phyloP scores from a whole-genome alignment of 352 stramenopile species.

The Phytopythium kandeliae region DNA sequence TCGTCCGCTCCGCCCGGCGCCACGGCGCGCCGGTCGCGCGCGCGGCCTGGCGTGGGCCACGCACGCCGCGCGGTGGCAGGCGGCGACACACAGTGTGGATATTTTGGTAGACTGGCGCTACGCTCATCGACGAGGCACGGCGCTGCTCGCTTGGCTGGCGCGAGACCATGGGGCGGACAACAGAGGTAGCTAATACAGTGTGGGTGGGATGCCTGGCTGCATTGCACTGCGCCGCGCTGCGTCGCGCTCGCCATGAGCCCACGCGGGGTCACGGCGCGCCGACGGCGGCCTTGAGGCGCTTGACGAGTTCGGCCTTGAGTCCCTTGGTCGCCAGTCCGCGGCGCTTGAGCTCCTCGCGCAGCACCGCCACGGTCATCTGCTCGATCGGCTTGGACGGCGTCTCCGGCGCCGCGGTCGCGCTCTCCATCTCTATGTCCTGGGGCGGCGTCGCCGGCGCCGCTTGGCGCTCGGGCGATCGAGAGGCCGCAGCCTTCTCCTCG shows the following conservation, averaged over 20 bases:
- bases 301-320: conserved; percentile 76
- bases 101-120: conserved; percentile 7
- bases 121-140: conserved; percentile 2
- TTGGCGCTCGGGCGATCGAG: conserved; percentile 8
- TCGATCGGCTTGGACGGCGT: conserved; percentile 69
- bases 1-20: not conserved
- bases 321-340: conserved; percentile 73
- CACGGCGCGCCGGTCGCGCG: not conserved
- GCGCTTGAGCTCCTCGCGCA: conserved; percentile 74
- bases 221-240: too few species aligned
- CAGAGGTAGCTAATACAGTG: conserved; percentile 7
- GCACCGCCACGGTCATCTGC: conserved; percentile 65
- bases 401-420: conserved; percentile 31
- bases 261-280: conserved; percentile 33
- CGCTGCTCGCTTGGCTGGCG: not conserved
- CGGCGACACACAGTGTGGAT: conserved; percentile 1
- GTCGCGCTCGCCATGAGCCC: too few species aligned
- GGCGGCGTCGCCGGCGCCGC: conserved; percentile 5
- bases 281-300: conserved; percentile 72
- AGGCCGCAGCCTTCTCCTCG: conserved; percentile 4
- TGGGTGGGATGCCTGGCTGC: too few species aligned
- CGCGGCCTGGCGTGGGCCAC: not conserved
- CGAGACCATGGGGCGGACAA: not conserved
- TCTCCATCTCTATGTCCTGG: conserved; percentile 56
- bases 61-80: not conserved